phyloP scores from a whole-genome alignment of 768 basidiomycete genomes.

The Suillus lakei region DNA sequence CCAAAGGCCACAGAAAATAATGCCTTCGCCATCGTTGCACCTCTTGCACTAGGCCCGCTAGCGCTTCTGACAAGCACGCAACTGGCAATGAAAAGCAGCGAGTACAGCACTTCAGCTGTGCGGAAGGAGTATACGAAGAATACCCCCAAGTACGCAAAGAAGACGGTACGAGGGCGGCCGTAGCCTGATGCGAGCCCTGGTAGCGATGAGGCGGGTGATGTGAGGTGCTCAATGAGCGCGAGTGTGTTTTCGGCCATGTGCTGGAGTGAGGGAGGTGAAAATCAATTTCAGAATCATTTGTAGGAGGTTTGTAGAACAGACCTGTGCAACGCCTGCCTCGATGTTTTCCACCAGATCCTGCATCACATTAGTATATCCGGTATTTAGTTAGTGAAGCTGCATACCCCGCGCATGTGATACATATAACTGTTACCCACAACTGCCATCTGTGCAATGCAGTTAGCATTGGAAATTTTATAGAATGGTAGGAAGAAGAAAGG shows the following conservation, averaged over 20 bases:
- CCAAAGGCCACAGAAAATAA: slow-evolving; percentile 56
- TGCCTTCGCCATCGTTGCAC: slow-evolving; percentile 40
- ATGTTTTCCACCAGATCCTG: slow-evolving; percentile 84
- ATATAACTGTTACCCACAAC: slow-evolving; percentile 90
- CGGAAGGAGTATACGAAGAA: slow-evolving; percentile 78
- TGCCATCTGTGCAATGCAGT: slow-evolving; percentile 67
- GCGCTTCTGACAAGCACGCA: slow-evolving; percentile 46
- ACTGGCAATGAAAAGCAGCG: slow-evolving; percentile 51
- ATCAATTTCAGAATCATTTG: not conserved
- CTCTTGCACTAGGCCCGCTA: not conserved
- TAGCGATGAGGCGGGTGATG: slow-evolving; percentile 71
- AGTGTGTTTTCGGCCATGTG: slow-evolving; percentile 92
- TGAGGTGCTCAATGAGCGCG: slow-evolving; percentile 75
- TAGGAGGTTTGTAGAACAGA: slow-evolving; percentile 17
- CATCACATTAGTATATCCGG: slow-evolving; percentile 7
- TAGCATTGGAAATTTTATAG: not conserved
- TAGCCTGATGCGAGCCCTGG: slow-evolving; percentile 60
- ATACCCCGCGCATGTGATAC: slow-evolving; percentile 89
- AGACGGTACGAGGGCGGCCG: slow-evolving; percentile 68
- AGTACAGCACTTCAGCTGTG: slow-evolving; percentile 70
- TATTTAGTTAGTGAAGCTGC: slow-evolving; percentile 13
- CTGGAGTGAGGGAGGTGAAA: slow-evolving; percentile 36
- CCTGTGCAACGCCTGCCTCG: slow-evolving; percentile 74
- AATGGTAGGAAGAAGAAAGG: not conserved
- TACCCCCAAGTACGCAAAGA: slow-evolving; percentile 70